phyloP scores from a whole-genome alignment of 2,329 filamentous ascomycete species.

The Colletotrichum costaricense region DNA sequence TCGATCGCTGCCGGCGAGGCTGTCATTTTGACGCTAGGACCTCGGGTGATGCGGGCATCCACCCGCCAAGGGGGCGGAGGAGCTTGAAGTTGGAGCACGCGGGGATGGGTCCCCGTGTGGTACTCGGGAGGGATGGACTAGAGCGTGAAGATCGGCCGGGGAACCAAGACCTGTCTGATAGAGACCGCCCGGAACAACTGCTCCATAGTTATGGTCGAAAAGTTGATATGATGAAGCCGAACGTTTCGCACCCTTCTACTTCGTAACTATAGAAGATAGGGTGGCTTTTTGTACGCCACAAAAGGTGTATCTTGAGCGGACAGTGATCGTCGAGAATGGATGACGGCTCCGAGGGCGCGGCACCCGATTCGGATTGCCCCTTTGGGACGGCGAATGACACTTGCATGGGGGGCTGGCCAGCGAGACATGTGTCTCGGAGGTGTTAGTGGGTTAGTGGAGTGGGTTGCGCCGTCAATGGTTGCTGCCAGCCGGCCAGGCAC shows the following conservation, averaged over 20 bases:
- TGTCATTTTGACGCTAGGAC: conserved; percentile 31
- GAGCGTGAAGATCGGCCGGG: conserved; percentile 12
- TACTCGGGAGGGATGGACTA: conserved; percentile 1
- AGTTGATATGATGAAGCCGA: not conserved
- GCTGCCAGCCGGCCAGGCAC: conserved; percentile 15
- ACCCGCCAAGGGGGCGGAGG: conserved; percentile 12
- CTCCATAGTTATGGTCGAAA: not conserved
- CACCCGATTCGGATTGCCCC: conserved; percentile 31
- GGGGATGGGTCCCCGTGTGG: conserved; percentile 15
- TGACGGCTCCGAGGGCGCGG: conserved; percentile 30
- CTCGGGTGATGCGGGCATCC: conserved; percentile 32
- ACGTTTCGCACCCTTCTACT: not conserved
- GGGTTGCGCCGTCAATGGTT: conserved; percentile 30
- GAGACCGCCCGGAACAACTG: conserved; percentile 2
- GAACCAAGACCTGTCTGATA: not conserved
- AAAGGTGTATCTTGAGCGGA: not conserved
- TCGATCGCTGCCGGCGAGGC: conserved; percentile 30
- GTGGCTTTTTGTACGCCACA: not conserved
- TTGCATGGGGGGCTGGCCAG: conserved; percentile 16
- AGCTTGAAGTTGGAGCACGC: conserved; percentile 10
- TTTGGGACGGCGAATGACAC: conserved; percentile 25
- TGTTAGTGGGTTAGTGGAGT: conserved; percentile 12
- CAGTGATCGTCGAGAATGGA: conserved; percentile 15
- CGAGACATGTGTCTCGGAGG: conserved; percentile 7
- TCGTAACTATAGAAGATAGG: not conserved